phyloP scores from a whole-genome alignment of 805 yeast species.

The Candida piceae region DNA sequence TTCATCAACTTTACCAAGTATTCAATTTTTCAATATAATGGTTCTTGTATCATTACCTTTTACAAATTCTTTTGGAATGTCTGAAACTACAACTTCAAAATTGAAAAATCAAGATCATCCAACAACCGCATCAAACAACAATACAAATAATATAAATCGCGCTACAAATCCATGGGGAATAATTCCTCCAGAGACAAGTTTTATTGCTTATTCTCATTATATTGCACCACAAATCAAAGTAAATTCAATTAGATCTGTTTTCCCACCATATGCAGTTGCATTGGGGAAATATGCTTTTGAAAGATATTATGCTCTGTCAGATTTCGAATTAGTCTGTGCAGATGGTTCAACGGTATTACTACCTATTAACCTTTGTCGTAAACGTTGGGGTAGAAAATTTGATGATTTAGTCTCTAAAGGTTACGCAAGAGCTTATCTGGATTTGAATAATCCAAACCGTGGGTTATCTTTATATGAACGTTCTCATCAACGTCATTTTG shows the following conservation, averaged over 20 bases:
- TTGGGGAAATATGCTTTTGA: conserved; percentile 72
- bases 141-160: too few species aligned
- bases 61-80: conserved; percentile 37
- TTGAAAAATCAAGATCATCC: too few species aligned
- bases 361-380: conserved; percentile 55
- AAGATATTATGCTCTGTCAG: conserved; percentile 58
- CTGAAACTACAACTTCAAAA: too few species aligned
- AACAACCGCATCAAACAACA: background rate
- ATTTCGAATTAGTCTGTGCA: conserved; percentile 65
- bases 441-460: conserved; percentile 9
- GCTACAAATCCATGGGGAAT: too few species aligned
- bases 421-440: conserved; percentile 53
- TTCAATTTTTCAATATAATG: conserved; percentile 43
- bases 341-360: conserved; percentile 67
- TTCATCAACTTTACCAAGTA: conserved; percentile 39
- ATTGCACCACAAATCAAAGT: conserved; percentile 67
- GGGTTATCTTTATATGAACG: too few species aligned
- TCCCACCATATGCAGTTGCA: conserved; percentile 74
- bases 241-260: conserved; percentile 61
- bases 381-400: conserved; percentile 75
- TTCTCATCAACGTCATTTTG: too few species aligned
- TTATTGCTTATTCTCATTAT: conserved; percentile 69
- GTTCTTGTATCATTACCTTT: conserved; percentile 49
- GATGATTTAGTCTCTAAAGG: conserved; percentile 57
- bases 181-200: too few species aligned